A percentile compares a stretch with the other conserved stretches of the same genome.
These are phyloP conservation scores for Pichia nakasei DNA, from an alignment of 805 yeast species.

Conservation along the genomic window DNA sequence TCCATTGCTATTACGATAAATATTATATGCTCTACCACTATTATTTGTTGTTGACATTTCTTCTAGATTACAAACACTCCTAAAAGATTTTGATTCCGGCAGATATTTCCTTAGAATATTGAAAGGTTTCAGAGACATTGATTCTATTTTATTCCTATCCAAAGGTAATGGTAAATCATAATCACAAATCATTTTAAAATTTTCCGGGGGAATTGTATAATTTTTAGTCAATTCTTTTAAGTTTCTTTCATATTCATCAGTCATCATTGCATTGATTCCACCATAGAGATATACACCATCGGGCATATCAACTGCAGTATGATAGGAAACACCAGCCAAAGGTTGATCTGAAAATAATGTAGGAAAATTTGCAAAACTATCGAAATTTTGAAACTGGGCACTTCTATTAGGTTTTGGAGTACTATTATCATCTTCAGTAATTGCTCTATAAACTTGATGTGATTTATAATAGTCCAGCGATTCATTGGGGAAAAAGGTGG, in stretches of 20 bases:
- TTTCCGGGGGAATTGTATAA: slow-evolving; percentile 26
- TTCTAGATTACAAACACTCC: slow-evolving; percentile 12
- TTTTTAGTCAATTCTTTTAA: slow-evolving; percentile 23
- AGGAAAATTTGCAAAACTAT: slow-evolving; percentile 24
- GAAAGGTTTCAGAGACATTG: slow-evolving; percentile 35
- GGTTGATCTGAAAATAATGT: slow-evolving; percentile 30
- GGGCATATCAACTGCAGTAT: slow-evolving; percentile 32
- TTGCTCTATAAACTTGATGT: slow-evolving; percentile 10
- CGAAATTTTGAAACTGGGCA: slow-evolving; percentile 8
- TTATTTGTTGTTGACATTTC: background rate
- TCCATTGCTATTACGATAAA: background rate
- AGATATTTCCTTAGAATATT: slow-evolving; percentile 29
- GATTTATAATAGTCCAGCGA: slow-evolving; percentile 5
- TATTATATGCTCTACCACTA: background rate
- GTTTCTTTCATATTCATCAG: slow-evolving; percentile 18
- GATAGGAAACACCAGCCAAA: slow-evolving; percentile 37
- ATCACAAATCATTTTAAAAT: slow-evolving; percentile 23
- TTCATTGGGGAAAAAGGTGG: background rate
- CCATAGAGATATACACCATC: slow-evolving; percentile 36
- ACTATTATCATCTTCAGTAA: background rate
- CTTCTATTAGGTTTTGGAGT: background rate
- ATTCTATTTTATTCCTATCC: slow-evolving; percentile 30
- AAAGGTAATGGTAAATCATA: slow-evolving; percentile 40
- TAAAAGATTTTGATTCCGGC: slow-evolving; percentile 31
- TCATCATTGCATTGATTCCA: slow-evolving; percentile 28